Evolutionary conservation across 495 filamentous ascomycete species (phyloP).

Genomic region (Xylaria cubensis): DNA sequence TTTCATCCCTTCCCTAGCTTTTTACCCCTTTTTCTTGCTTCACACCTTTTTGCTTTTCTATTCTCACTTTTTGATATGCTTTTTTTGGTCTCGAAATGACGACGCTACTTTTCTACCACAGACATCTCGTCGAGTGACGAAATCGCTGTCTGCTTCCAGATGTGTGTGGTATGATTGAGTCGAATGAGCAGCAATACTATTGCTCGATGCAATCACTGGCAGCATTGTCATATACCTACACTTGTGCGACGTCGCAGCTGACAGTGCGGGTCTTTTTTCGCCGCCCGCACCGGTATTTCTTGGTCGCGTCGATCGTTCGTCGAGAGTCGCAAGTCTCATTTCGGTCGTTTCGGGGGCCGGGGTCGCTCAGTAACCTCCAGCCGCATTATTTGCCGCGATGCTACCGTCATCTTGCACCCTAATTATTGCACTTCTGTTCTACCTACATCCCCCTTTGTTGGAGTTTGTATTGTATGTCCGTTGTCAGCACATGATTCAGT

Average conservation of each 20-base stretch:
- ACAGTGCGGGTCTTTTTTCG: slow-evolving; percentile 27
- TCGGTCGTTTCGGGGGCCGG: slow-evolving; percentile 44
- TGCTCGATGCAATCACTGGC: not conserved
- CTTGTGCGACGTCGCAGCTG: slow-evolving; percentile 27
- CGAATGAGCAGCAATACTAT: not conserved
- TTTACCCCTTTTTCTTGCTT: slow-evolving; percentile 18
- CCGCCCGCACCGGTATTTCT: slow-evolving; percentile 19
- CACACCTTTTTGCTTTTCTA: slow-evolving; percentile 17
- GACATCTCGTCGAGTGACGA: not conserved
- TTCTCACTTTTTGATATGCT: not conserved
- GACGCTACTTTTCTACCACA: not conserved
- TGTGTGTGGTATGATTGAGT: not conserved
- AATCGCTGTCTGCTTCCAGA: not conserved
- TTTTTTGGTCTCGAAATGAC: not conserved
- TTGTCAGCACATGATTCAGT: not conserved
- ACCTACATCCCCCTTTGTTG: slow-evolving; percentile 7
- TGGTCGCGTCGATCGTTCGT: slow-evolving; percentile 39
- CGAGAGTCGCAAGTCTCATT: slow-evolving; percentile 42
- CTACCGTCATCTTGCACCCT: slow-evolving; percentile 31
- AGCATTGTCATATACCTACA: not conserved
- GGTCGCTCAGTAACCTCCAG: slow-evolving; percentile 27
- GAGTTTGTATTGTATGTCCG: not conserved
- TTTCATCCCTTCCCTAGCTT: slow-evolving; percentile 31
- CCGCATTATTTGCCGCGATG: slow-evolving; percentile 35
- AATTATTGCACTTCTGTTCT: slow-evolving; percentile 20